These are phyloP conservation scores for Aspergillus alliaceus DNA, from an alignment of 2,329 filamentous ascomycete species.

Conservation along the genomic window DNA sequence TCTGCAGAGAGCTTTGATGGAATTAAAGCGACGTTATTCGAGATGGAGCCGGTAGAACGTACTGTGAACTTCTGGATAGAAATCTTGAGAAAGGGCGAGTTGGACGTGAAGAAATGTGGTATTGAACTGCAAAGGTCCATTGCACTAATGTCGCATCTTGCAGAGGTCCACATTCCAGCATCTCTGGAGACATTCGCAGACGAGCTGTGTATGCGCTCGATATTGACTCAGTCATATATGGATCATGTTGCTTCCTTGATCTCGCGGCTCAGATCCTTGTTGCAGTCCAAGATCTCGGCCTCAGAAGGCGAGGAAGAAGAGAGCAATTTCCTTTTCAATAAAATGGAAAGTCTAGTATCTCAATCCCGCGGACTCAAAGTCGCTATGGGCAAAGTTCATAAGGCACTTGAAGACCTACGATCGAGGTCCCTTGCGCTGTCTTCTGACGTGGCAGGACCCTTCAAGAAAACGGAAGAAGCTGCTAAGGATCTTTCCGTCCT, in stretches of 20 bases:
- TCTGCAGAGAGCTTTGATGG: slow-evolving; percentile 74
- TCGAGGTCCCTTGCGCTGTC: slow-evolving; percentile 71
- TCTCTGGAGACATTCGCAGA: slow-evolving; percentile 74
- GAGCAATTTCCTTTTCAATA: slow-evolving; percentile 66
- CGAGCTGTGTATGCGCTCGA: slow-evolving; percentile 73
- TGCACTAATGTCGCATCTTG: slow-evolving; percentile 81
- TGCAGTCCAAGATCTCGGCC: slow-evolving; percentile 63
- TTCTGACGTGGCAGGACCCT: slow-evolving; percentile 65
- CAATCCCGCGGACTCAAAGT: slow-evolving; percentile 83
- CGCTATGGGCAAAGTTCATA: slow-evolving; percentile 73
- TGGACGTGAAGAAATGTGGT: slow-evolving; percentile 81
- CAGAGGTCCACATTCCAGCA: slow-evolving; percentile 72
- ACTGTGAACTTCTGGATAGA: slow-evolving; percentile 88
- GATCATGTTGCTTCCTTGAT: slow-evolving; percentile 74
- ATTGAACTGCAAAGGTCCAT: slow-evolving; percentile 80
- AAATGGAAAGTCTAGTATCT: slow-evolving; percentile 69
- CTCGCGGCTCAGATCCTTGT: slow-evolving; percentile 62
- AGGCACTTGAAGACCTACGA: slow-evolving; percentile 75
- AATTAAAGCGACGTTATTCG: slow-evolving; percentile 78
- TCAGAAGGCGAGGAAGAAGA: slow-evolving; percentile 67
- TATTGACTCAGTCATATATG: slow-evolving; percentile 76
- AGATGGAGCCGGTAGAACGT: slow-evolving; percentile 88
- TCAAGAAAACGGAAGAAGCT: slow-evolving; percentile 67
- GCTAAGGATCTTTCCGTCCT: slow-evolving; percentile 67
- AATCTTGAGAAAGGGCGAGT: slow-evolving; percentile 74